Base-by-base conservation (phyloP, 176 grass and related monocot genomes). In the Carex pumila region DNA sequence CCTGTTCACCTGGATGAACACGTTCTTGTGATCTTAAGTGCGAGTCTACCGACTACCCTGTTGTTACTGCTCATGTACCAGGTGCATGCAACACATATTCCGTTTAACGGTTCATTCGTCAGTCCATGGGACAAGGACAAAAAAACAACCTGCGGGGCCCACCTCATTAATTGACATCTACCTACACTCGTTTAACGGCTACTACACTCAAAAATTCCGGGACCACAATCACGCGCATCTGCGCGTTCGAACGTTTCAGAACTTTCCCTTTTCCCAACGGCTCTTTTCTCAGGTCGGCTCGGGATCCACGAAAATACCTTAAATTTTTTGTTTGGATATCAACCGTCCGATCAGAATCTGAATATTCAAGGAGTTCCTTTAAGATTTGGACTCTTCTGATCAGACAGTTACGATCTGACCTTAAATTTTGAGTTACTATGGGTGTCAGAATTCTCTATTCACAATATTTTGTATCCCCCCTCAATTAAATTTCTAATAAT, bases 181-280 rank as follows among this genome's bases (percentile, higher is more conserved):
- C 13, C 76, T 58, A 29, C 21, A 71, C 72, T 66, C 80, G n/a
- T 91, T 86, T 80, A 94, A 94, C 91, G 91, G 91, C 88, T 91
- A 92, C 82, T 88, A 80, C 75, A 84, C 86, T 72, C 71, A 43
- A 90, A 89, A 89, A 79, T 43, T 37, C 56, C 12, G 43, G 30
- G 29, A 81, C 34, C 45, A 32, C 37, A 66, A 1, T 41, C 25
- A 87, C 81, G 13, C 84, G 79, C 66, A 66, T 18, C 75, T 59
- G 0, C 18, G 59, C 65, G 82, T 96, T 89, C 87, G 88, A 97
- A 91, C 84, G 89, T 90, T 91, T 90, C 43, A 49, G 76, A 83
- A 74, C 76, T 79, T 65, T 30, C 71, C 60, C 32, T 13, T 69
- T 18, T 4, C 25, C 77, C 78, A 94, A 97, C 92, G 94, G 90